phyloP scores from a whole-genome alignment of 106 monocot species.

The Platanthera guangdongensis region DNA sequence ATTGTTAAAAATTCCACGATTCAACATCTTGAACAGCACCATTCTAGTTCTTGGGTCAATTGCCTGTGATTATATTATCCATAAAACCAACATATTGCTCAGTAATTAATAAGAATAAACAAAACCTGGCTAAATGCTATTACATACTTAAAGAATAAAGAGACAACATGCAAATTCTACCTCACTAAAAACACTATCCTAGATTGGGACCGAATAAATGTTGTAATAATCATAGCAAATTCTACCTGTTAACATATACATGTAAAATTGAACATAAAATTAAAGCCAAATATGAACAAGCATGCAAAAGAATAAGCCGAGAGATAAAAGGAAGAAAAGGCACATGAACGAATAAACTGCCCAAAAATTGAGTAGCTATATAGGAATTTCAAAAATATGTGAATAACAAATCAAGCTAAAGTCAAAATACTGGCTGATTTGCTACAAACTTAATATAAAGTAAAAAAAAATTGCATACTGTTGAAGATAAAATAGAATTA shows the following conservation, averaged over 20 bases:
- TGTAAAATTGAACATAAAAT: background rate
- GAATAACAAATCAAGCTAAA: background rate
- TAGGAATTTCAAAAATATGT: background rate
- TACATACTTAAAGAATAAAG: background rate
- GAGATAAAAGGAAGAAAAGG: background rate
- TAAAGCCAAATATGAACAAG: background rate
- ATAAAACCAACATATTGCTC: background rate
- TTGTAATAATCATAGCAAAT: background rate
- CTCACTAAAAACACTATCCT: too few relatives aligned
- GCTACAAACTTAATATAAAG: too few relatives aligned
- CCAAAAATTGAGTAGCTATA: background rate
- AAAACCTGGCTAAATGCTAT: background rate
- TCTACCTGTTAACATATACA: background rate
- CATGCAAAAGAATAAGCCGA: background rate
- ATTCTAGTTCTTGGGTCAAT: conserved; percentile 98
- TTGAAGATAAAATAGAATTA: too few relatives aligned
- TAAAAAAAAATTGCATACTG: too few relatives aligned
- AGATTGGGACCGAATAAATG: background rate
- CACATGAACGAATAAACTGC: background rate
- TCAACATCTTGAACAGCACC: conserved; percentile 97
- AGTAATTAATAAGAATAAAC: conserved; percentile 1
- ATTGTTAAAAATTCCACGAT: conserved; percentile 72
- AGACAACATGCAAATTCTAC: too few relatives aligned
- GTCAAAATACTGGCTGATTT: too few relatives aligned
- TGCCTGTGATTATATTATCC: conserved; percentile 39